Base-by-base conservation (phyloP, 257 asterid species). In the Nicotiana paniculata region DNA sequence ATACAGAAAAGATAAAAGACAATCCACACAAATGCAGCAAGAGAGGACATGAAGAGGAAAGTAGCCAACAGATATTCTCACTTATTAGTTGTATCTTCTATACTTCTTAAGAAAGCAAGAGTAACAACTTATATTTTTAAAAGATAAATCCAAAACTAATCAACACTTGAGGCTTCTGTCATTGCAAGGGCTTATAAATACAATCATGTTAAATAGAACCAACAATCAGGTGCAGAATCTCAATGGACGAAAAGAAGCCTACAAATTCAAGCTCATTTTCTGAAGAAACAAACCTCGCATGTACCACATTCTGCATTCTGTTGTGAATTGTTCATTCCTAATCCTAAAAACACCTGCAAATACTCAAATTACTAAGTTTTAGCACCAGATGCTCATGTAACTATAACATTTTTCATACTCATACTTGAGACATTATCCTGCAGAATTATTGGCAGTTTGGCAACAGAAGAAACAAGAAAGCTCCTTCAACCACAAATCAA, bases 281-380 rank as follows among this genome's bases (percentile, higher is more conserved):
- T 43, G 79, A 13, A 74, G 26, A 33, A 24, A 24, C 39, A 24
- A 72, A 16, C 10, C 39, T 48, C 59, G 81, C 89, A 86, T 37
- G 88, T 84, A 59, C 59, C 75, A 39, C 77, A 75, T 58, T 51
- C 83, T 32, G 59, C 76, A 80, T 64, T 26, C 77, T 39, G 67
- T 69, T 67, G 81, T 9, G 80, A 39, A 63, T 53, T 30, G 5
- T 86, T 85, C 62, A 75, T 57, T 68, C 80, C 84, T 21, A 85
- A 16, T 80, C 87, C 85, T 51, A 83, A 76, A 48, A 90, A 77
- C 57, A 89, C 67, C 96, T 91, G 90, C 86, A 88, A 43, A 74
- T 12, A 48, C 26, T 46, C 26, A 48, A 74, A 48, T 72, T 13
- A 74, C 18, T 39, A 81, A 75, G 65, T 32, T 48, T 43, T 74